A percentile compares a stretch with the other conserved stretches of the same genome.
These are phyloP conservation scores for Pythium apleroticum DNA, from an alignment of 352 stramenopile genomes.

Conservation along the genomic window DNA sequence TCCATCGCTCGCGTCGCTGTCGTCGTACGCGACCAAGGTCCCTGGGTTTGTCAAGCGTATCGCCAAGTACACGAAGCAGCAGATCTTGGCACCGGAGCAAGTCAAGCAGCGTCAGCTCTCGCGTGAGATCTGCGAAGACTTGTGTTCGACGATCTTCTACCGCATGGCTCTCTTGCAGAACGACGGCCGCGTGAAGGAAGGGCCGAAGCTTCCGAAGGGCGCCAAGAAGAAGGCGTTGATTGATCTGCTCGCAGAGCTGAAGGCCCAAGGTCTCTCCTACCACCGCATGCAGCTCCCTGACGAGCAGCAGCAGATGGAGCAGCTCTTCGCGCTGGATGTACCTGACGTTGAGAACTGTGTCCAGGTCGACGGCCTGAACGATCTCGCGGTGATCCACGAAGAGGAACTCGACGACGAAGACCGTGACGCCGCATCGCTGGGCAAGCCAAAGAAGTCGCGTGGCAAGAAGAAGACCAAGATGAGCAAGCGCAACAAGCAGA, in stretches of 20 bases:
- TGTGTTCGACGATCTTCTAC: constrained; percentile 95
- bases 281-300: constrained; percentile 71
- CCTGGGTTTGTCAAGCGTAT: constrained; percentile 65
- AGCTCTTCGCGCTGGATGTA: constrained; percentile 82
- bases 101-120: constrained; percentile 72
- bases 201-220: constrained; percentile 87
- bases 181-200: constrained; percentile 63
- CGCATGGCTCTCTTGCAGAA: constrained; percentile 86
- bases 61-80: constrained; percentile 63
- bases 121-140: constrained; percentile 77
- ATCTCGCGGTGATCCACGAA: constrained; percentile 38
- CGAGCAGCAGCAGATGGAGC: constrained; percentile 78
- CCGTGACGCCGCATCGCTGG: constrained; percentile 8
- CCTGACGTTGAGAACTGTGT: constrained; percentile 84
- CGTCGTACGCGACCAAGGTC: constrained; percentile 55
- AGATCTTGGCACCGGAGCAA: constrained; percentile 64
- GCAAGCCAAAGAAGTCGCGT: constrained; percentile 15
- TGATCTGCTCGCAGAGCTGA: constrained; percentile 92
- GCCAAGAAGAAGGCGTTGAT: constrained; percentile 98
- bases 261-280: constrained; percentile 80
- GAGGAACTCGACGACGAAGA: constrained; percentile 16
- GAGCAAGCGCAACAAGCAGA: constrained; percentile 30
- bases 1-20: constrained; percentile 22
- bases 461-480: constrained; percentile 28
- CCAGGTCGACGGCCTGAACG: constrained; percentile 61